Conservation (phyloP, 2,329 filamentous ascomycete species). For the Cladophialophora chaetospira region DNA sequence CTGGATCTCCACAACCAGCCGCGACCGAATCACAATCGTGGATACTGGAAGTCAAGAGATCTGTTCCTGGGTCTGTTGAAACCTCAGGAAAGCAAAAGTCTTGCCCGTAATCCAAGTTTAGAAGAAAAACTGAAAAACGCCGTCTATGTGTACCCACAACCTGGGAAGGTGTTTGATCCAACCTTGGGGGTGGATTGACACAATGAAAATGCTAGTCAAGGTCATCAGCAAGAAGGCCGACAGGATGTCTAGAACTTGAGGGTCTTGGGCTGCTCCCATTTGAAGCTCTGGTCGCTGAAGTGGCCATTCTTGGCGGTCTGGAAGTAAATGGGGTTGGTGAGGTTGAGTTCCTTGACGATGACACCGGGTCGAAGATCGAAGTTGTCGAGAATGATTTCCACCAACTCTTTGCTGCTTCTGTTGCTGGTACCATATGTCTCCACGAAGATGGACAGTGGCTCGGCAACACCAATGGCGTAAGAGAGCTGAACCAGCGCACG, state of each 20-base stretch:
- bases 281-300: conserved; percentile 98
- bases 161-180: conserved; percentile 1
- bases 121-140: conserved; percentile 1
- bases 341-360: conserved; percentile 95
- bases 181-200: not conserved
- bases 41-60: conserved; percentile 4
- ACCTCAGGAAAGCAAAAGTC: conserved; percentile 17
- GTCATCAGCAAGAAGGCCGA: conserved; percentile 4
- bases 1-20: not conserved
- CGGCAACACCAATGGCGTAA: conserved; percentile 97
- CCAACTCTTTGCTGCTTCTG: conserved; percentile 88
- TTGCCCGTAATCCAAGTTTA: not conserved
- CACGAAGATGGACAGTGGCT: conserved; percentile 97
- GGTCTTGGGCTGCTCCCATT: conserved; percentile 96
- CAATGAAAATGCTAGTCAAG: conserved; percentile 4
- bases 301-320: conserved; percentile 99
- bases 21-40: conserved; percentile 1
- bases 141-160: conserved; percentile 1
- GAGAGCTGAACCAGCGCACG: conserved; percentile 96
- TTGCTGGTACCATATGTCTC: conserved; percentile 95
- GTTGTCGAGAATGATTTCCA: conserved; percentile 91
- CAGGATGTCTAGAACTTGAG: conserved; percentile 75
- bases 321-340: conserved; percentile 95
- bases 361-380: conserved; percentile 98
- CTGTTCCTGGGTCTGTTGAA: conserved; percentile 27